A percentile compares a stretch with the other conserved stretches of the same genome.
Conservation (phyloP, 495 filamentous ascomycete species). For the Daldinia childiae region DNA sequence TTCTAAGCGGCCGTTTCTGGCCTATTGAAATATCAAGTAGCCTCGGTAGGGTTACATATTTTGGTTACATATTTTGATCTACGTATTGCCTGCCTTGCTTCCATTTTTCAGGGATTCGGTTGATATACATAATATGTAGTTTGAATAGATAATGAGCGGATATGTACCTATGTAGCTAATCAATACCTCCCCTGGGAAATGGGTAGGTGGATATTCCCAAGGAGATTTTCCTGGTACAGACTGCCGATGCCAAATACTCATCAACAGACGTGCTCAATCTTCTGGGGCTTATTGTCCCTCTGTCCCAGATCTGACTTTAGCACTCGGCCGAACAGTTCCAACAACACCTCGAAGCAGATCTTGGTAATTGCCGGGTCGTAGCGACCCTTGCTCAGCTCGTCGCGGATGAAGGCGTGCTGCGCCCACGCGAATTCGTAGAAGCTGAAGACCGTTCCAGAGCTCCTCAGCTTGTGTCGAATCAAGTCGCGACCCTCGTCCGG, state of each 20-base stretch:
- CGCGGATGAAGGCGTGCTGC: constrained; percentile 96
- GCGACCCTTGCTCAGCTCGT: constrained; percentile 90
- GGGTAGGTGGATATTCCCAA: too few species aligned
- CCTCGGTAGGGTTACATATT: constrained; percentile 12
- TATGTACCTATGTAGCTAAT: constrained; percentile 1
- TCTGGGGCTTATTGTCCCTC: constrained; percentile 54
- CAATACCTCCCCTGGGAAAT: not conserved
- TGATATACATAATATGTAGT: not conserved
- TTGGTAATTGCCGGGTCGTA: constrained; percentile 89
- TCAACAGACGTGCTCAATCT: constrained; percentile 70
- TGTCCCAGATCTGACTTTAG: constrained; percentile 80
- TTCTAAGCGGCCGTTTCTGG: constrained; percentile 9
- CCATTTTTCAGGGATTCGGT: constrained; percentile 7
- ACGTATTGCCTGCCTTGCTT: not conserved
- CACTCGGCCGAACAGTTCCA: constrained; percentile 83
- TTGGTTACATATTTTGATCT: constrained; percentile 17
- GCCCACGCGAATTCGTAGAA: constrained; percentile 93
- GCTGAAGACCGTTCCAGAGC: constrained; percentile 75
- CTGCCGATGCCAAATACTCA: constrained; percentile 4
- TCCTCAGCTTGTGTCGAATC: constrained; percentile 84
- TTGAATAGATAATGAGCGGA: not conserved
- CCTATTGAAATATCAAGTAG: not conserved
- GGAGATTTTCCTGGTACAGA: not conserved
- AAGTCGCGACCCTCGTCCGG: constrained; percentile 85
- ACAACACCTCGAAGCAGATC: constrained; percentile 90